Conservation (phyloP, 176 grass and related monocot genomes). For the Areca catechu region DNA sequence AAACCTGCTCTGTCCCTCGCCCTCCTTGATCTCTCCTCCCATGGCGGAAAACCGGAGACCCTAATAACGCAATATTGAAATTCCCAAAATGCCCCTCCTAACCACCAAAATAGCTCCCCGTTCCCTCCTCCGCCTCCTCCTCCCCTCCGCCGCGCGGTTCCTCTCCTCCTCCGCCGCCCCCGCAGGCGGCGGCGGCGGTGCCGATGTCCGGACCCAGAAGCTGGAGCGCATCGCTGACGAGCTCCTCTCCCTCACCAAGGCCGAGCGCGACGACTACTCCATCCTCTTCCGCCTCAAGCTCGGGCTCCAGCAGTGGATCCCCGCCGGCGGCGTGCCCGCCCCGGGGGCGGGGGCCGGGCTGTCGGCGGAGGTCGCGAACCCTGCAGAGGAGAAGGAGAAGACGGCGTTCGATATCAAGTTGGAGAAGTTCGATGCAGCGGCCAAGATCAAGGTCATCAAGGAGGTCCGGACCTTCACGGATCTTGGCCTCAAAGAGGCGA, state of each 20-base stretch:
- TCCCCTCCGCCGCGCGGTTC: too few species aligned
- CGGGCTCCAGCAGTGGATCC: slow-evolving; percentile 44
- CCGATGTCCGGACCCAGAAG: slow-evolving; percentile 28
- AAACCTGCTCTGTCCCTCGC: too few species aligned
- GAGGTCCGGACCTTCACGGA: slow-evolving; percentile 89
- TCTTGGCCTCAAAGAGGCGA: slow-evolving; percentile 86
- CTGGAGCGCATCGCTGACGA: slow-evolving; percentile 55
- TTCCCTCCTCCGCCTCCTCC: too few species aligned
- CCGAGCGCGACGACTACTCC: slow-evolving; percentile 56
- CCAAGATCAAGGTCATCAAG: slow-evolving; percentile 99
- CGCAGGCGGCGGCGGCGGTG: slow-evolving; percentile 1
- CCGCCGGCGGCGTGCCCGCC: slow-evolving; percentile 6
- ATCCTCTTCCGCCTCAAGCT: slow-evolving; percentile 62
- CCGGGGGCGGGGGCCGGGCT: slow-evolving; percentile 11
- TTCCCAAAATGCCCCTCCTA: too few species aligned
- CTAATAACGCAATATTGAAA: too few species aligned
- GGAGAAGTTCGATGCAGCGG: slow-evolving; percentile 86
- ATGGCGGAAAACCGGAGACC: too few species aligned
- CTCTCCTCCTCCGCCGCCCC: too few species aligned
- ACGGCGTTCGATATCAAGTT: slow-evolving; percentile 79
- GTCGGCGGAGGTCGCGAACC: neutral
- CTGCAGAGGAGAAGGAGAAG: slow-evolving; percentile 39
- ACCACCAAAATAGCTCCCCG: slow-evolving; percentile 28
- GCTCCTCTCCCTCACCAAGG: slow-evolving; percentile 35
- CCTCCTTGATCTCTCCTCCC: too few species aligned